Base-by-base conservation (phyloP, 768 basidiomycete genomes). In the Nevesoporus exiguus region DNA sequence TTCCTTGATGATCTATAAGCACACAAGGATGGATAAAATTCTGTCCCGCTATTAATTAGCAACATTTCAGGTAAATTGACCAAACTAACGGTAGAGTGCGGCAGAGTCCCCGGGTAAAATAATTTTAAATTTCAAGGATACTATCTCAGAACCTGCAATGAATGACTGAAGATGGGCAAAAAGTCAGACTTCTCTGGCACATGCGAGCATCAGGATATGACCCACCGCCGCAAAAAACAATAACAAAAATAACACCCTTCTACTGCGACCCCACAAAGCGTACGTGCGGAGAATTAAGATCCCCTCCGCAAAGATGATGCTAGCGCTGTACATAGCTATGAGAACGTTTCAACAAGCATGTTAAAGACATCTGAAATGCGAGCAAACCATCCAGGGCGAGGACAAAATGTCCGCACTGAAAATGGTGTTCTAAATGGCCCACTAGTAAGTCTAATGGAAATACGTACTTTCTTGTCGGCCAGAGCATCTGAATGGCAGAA, bases 201-300 rank as follows among this genome's bases (percentile, higher is more conserved):
- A 13, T 7, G 27, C 8, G 31, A 24, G 11, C 2, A 33, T 41
- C 8, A 3, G 39, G 36, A 45, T 27, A 34, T 14, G 40, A 52
- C 62, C 54, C 7, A 59, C 64, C 30, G 3, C 66, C 3, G 57
- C 64, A 44, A 66, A 37, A 37, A 51, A 19, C 19, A 68, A 29
- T 21, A 68, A 55, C 22, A 65, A 41, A 13, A 45, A 3, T 1
- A 66, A 56, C 2, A 63, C 45, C 13, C 30, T 61, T 47, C 27
- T 54, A 30, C 41, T 66, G 25, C 58, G 61, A 49, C 54, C 55
- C 61, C 65, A 66, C 47, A 66, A 41, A 25, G 65, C 64, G 19
- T 63, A 68, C 19, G 66, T 68, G 30, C 65, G 66, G 1, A 68
- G 45, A 22, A 68, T 68, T 44, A 66, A 56, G 21, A 68, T 54